Evolutionary conservation across 106 monocot genomes (phyloP).

Genomic region (Acanthochlamys bracteata): DNA sequence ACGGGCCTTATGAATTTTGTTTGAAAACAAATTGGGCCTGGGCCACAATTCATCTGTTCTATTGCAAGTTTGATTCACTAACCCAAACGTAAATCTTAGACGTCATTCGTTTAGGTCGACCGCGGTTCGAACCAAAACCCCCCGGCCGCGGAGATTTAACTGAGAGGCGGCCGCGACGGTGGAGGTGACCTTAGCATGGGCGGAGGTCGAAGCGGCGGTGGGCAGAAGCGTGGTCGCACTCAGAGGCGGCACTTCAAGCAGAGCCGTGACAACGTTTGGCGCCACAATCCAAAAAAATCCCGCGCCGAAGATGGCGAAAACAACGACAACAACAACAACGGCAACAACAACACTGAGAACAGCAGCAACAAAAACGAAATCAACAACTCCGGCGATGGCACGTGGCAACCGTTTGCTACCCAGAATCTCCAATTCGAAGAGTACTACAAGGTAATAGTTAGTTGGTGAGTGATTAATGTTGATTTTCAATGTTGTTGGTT

Average conservation of each 20-base stretch:
- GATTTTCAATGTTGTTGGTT: too few species aligned
- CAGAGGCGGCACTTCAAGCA: constrained; percentile 92
- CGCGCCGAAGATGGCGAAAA: constrained; percentile 9
- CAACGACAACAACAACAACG: neutral
- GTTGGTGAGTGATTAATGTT: neutral
- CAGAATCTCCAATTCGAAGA: constrained; percentile 72
- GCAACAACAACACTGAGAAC: constrained; percentile 5
- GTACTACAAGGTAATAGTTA: constrained; percentile 73
- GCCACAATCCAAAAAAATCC: constrained; percentile 37
- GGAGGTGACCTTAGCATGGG: too few species aligned
- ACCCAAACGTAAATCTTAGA: too few species aligned
- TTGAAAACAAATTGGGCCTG: too few species aligned
- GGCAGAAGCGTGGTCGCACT: constrained; percentile 86
- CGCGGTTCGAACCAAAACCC: too few species aligned
- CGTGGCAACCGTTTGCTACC: constrained; percentile 73
- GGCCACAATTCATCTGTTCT: too few species aligned
- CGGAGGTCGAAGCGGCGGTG: constrained; percentile 41
- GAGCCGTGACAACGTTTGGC: constrained; percentile 87
- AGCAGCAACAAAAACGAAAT: too few species aligned
- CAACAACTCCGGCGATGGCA: constrained; percentile 17
- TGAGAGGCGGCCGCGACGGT: too few species aligned
- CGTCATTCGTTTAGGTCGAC: too few species aligned
- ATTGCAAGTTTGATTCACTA: too few species aligned
- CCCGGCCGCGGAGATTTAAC: too few species aligned
- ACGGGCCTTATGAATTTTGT: too few species aligned